Evolutionary conservation across 108 stramenopile genomes (phyloP).

Genomic region (Cylindrotheca closterium): DNA sequence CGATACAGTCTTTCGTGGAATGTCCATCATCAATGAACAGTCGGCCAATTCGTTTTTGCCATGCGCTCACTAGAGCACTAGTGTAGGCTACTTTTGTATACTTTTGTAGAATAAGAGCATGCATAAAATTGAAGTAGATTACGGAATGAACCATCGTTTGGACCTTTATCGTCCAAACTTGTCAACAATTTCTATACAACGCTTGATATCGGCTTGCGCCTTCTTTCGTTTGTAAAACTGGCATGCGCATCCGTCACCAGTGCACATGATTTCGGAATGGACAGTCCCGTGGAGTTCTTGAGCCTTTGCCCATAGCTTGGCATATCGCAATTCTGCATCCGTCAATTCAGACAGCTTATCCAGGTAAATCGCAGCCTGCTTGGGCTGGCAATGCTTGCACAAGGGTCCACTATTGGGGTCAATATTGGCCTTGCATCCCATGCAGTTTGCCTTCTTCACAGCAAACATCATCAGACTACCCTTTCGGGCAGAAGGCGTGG

Average conservation of each 20-base stretch:
- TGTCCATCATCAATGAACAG: no score
- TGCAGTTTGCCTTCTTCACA: slow-evolving; percentile 91
- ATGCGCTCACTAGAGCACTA: no score
- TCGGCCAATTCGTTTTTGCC: no score
- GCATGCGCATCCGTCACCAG: slow-evolving; percentile 96
- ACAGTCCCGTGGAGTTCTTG: slow-evolving; percentile 98
- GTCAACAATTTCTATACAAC: slow-evolving; percentile 88
- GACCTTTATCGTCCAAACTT: slow-evolving; percentile 87
- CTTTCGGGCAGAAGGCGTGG: slow-evolving; percentile 91
- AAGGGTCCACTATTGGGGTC: slow-evolving; percentile 82
- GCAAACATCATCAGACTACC: slow-evolving; percentile 98
- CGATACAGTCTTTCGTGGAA: no score
- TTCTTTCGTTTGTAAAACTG: slow-evolving; percentile 99
- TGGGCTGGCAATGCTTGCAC: slow-evolving; percentile 87
- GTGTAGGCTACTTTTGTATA: no score
- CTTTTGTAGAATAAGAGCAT: no score
- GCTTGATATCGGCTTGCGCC: slow-evolving; percentile 93
- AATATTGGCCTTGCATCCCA: slow-evolving; percentile 94
- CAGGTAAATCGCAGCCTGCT: slow-evolving; percentile 91
- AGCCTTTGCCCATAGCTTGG: slow-evolving; percentile 91
- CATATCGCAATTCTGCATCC: slow-evolving; percentile 84
- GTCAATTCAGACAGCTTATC: slow-evolving; percentile 83
- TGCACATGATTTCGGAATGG: slow-evolving; percentile 97
- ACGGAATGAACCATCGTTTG: no score
- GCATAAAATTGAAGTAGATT: no score